phyloP scores from a whole-genome alignment of 2,329 filamentous ascomycete species.

The Cladosporium sphaerospermum region DNA sequence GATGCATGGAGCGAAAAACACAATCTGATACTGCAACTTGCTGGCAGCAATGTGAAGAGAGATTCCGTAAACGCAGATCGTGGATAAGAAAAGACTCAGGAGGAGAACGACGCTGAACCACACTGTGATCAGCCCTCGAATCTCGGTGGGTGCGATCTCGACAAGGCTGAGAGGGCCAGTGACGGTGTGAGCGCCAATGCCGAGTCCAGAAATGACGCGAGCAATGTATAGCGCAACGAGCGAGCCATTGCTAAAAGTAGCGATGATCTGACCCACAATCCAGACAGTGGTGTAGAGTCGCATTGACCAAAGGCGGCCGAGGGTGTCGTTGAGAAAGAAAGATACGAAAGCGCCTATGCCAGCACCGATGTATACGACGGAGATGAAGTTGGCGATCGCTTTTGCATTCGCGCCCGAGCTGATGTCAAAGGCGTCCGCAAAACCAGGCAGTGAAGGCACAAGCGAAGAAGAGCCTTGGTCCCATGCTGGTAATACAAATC shows the following conservation, averaged over 20 bases:
- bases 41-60: constrained; percentile 26
- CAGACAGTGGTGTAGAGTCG: constrained; percentile 34
- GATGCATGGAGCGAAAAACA: constrained; percentile 28
- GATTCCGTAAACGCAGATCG: constrained; percentile 33
- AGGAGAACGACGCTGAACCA: constrained; percentile 38
- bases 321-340: constrained; percentile 36
- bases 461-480: constrained; percentile 30
- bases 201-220: constrained; percentile 35
- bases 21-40: constrained; percentile 31
- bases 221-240: constrained; percentile 31
- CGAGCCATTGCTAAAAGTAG: constrained; percentile 23
- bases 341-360: constrained; percentile 29
- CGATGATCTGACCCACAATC: constrained; percentile 31
- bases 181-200: constrained; percentile 36
- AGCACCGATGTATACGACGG: constrained; percentile 34
- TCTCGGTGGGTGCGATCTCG: constrained; percentile 37
- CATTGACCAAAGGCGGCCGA: constrained; percentile 37
- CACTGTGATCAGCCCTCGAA: constrained; percentile 33
- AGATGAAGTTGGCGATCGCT: constrained; percentile 33
- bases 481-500: constrained; percentile 23
- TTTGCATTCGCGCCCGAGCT: constrained; percentile 24
- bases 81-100: constrained; percentile 28
- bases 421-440: constrained; percentile 32
- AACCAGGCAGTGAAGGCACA: constrained; percentile 32
- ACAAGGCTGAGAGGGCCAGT: constrained; percentile 35